These are phyloP conservation scores for Chernovozyma aurita DNA, from an alignment of 1,139 yeast species.

Conservation along the genomic window DNA sequence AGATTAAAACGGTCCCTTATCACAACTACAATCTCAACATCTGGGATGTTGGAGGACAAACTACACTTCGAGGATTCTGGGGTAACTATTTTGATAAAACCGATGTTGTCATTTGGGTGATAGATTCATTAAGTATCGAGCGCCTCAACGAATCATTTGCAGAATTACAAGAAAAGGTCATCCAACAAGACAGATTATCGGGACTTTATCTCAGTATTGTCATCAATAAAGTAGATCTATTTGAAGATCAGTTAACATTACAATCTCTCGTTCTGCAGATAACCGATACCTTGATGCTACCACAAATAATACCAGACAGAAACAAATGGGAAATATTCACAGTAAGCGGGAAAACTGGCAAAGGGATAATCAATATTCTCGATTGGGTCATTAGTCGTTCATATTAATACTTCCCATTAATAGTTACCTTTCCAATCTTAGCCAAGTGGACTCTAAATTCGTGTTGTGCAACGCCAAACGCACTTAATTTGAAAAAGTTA, in stretches of 20 bases:
- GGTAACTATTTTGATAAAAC: conserved; percentile 85
- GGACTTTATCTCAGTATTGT: conserved; percentile 60
- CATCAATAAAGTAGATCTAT: conserved; percentile 55
- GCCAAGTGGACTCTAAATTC: too few relatives aligned
- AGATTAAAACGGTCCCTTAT: conserved; percentile 39
- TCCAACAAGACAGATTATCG: conserved; percentile 61
- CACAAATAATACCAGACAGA: conserved; percentile 17
- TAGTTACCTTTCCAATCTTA: too few relatives aligned
- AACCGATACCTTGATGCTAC: conserved; percentile 18
- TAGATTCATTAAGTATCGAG: conserved; percentile 62
- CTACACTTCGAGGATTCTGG: conserved; percentile 78
- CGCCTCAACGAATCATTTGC: conserved; percentile 59
- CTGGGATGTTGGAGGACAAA: conserved; percentile 93
- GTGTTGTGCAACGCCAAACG: too few relatives aligned
- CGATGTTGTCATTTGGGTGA: conserved; percentile 87
- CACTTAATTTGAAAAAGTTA: too few relatives aligned
- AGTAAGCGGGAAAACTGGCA: conserved; percentile 59
- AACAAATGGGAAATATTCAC: conserved; percentile 25
- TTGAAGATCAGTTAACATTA: background rate
- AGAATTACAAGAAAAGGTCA: conserved; percentile 58
- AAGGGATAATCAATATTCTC: conserved; percentile 40
- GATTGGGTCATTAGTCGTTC: conserved; percentile 42
- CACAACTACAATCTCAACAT: conserved; percentile 36
- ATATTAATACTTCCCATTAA: too few relatives aligned
- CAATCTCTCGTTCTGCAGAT: background rate